Conservation (phyloP, 345 rosid genomes). For the Rubroshorea leprosula region DNA sequence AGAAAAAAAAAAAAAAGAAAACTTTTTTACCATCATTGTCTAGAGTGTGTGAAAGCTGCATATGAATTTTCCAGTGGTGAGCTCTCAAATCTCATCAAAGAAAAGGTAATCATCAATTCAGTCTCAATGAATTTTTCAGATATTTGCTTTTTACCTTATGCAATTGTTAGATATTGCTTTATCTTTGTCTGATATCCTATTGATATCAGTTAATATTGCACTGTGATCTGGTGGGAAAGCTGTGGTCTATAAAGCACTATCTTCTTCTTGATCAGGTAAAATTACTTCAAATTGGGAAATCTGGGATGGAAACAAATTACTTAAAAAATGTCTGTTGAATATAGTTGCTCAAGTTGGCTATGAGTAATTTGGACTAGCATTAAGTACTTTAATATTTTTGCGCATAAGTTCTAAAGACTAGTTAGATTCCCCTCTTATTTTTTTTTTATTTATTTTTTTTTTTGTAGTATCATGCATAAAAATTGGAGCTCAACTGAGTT, state of each 20-base stretch:
- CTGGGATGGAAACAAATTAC: slow-evolving; percentile 2
- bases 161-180: slow-evolving; percentile 8
- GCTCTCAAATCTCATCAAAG: slow-evolving; percentile 76
- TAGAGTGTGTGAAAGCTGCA: slow-evolving; percentile 86
- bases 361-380: background rate
- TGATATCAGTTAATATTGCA: slow-evolving; percentile 24
- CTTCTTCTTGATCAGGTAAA: slow-evolving; percentile 97
- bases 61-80: slow-evolving; percentile 86
- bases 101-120: slow-evolving; percentile 48
- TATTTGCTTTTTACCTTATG: background rate
- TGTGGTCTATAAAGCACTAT: slow-evolving; percentile 89
- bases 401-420: background rate
- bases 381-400: background rate
- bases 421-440: too few relatives aligned
- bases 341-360: background rate
- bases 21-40: slow-evolving; percentile 62
- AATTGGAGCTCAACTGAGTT: too few relatives aligned
- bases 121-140: background rate
- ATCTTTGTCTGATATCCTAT: slow-evolving; percentile 11
- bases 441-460: too few relatives aligned
- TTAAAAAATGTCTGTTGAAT: slow-evolving; percentile 14
- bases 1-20: too few relatives aligned
- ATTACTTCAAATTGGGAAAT: slow-evolving; percentile 12
- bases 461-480: too few relatives aligned
- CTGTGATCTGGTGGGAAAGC: slow-evolving; percentile 88